A percentile compares a stretch with the other conserved stretches of the same genome.
These are phyloP conservation scores for Candida incommunis DNA, from an alignment of 805 yeast genomes.

Conservation along the genomic window DNA sequence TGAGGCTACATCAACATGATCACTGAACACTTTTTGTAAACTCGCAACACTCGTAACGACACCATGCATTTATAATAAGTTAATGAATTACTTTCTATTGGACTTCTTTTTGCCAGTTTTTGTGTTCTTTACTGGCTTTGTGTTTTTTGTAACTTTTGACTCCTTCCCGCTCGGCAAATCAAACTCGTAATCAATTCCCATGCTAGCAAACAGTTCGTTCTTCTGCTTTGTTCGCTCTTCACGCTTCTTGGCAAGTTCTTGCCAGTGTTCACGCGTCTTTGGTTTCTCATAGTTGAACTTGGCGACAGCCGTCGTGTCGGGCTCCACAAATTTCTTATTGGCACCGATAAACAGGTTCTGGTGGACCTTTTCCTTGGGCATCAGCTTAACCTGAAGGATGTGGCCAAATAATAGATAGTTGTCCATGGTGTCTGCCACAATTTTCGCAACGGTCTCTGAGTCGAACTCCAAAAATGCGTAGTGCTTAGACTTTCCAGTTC, in stretches of 20 bases:
- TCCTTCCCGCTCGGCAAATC: conserved; percentile 4
- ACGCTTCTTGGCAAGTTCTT: conserved; percentile 33
- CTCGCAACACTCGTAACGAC: no score
- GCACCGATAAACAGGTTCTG: conserved; percentile 44
- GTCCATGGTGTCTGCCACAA: conserved; percentile 93
- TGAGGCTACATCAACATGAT: no score
- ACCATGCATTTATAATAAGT: conserved; percentile 1
- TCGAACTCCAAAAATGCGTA: conserved; percentile 83
- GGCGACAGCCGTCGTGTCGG: conserved; percentile 46
- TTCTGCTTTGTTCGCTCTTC: conserved; percentile 29
- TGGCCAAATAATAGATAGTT: conserved; percentile 85
- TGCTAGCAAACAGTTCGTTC: conserved; percentile 33
- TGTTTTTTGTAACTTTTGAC: conserved; percentile 1
- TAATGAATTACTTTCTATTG: neutral
- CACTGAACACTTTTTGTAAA: no score
- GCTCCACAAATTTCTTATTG: conserved; percentile 36
- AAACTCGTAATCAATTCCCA: conserved; percentile 40
- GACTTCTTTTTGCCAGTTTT: conserved; percentile 5
- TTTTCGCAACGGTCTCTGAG: conserved; percentile 57
- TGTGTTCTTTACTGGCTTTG: conserved; percentile 2
- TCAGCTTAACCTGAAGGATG: conserved; percentile 58
- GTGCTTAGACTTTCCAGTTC: conserved; percentile 82
- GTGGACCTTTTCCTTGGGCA: conserved; percentile 24
- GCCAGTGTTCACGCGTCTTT: conserved; percentile 44
- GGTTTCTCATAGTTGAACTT: conserved; percentile 41